These are phyloP conservation scores for Myriosclerotinia curreyana DNA, from an alignment of 2,329 filamentous ascomycete species.

Conservation along the genomic window DNA sequence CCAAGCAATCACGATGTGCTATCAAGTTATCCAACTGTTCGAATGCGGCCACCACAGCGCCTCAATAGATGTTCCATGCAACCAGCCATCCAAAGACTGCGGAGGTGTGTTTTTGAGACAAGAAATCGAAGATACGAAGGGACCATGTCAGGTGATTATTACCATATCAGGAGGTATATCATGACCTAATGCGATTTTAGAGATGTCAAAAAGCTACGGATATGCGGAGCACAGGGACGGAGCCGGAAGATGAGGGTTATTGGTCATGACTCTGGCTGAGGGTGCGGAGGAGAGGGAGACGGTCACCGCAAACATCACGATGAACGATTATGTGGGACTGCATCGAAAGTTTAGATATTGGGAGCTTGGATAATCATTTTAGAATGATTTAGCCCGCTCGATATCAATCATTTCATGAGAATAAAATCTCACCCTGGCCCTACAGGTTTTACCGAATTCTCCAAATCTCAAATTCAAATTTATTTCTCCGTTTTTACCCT, in stretches of 20 bases:
- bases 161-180: no score
- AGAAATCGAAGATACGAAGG: slow-evolving; percentile 30
- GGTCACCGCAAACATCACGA: background rate
- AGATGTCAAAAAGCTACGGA: slow-evolving; percentile 27
- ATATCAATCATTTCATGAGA: background rate
- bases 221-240: slow-evolving; percentile 13
- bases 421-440: background rate
- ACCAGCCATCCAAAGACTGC: slow-evolving; percentile 27
- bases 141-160: slow-evolving; percentile 25
- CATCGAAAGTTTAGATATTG: background rate
- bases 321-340: background rate
- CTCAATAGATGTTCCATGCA: slow-evolving; percentile 28
- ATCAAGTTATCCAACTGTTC: slow-evolving; percentile 35
- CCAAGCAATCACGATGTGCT: slow-evolving; percentile 30
- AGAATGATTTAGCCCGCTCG: background rate
- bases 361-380: background rate
- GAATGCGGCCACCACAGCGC: slow-evolving; percentile 32
- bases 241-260: slow-evolving; percentile 31
- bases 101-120: slow-evolving; percentile 32
- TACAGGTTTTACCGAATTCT: background rate
- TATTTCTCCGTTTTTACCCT: background rate
- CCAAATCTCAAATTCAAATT: background rate
- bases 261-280: slow-evolving; percentile 23
- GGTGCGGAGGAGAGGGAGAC: background rate
- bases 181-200: slow-evolving; percentile 24